These are phyloP conservation scores for Wickerhamomyces kurtzmanii DNA, from an alignment of 805 yeast genomes.

Conservation along the genomic window DNA sequence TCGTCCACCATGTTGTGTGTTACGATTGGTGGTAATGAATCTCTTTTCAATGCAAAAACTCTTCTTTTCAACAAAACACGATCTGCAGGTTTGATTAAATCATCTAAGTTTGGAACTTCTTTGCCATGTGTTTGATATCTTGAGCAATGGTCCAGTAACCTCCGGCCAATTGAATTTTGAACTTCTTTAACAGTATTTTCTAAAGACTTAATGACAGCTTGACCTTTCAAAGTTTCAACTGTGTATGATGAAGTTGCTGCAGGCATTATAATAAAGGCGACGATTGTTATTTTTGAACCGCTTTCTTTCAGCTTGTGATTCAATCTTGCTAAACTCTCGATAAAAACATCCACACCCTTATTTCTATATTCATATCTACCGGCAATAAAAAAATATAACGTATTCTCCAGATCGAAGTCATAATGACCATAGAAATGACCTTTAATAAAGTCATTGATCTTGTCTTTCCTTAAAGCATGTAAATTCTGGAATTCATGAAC, in stretches of 20 bases:
- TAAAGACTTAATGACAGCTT: conserved; percentile 88
- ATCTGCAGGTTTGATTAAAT: conserved; percentile 78
- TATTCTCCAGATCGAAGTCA: conserved; percentile 89
- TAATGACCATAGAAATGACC: conserved; percentile 97
- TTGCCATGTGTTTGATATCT: conserved; percentile 46
- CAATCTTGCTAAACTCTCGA: conserved; percentile 86
- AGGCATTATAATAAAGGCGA: conserved; percentile 97
- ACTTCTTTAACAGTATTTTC: conserved; percentile 86
- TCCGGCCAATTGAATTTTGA: conserved; percentile 74
- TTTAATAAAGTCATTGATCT: conserved; percentile 86
- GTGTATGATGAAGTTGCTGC: conserved; percentile 91
- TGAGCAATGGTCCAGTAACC: conserved; percentile 87
- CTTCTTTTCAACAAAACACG: conserved; percentile 84
- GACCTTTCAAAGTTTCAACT: conserved; percentile 91
- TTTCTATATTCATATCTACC: conserved; percentile 96
- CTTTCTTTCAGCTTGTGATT: conserved; percentile 77
- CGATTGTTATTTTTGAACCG: conserved; percentile 85
- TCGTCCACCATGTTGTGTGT: conserved; percentile 97
- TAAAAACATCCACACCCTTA: conserved; percentile 93
- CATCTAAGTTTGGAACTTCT: conserved; percentile 73
- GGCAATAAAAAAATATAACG: conserved; percentile 90
- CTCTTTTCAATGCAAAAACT: conserved; percentile 86
- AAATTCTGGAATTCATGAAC: conserved; percentile 96
- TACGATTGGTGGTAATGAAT: conserved; percentile 86
- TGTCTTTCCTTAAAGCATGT: conserved; percentile 86